phyloP scores from a whole-genome alignment of 2,329 filamentous ascomycete genomes.

The Pyricularia sp. region DNA sequence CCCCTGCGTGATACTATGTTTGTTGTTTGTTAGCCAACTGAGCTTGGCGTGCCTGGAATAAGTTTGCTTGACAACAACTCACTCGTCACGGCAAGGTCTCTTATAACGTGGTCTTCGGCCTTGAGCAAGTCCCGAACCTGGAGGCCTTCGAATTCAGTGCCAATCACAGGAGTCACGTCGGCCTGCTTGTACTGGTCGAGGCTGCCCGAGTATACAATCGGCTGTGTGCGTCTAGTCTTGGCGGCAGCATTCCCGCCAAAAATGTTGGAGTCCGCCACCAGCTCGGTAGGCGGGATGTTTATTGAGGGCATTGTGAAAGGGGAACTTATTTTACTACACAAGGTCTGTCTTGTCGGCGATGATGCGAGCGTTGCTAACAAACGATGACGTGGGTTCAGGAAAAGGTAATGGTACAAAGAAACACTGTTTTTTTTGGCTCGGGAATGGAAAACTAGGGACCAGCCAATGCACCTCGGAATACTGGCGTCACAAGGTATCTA shows the following conservation, averaged over 20 bases:
- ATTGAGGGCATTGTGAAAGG: slow-evolving; percentile 24
- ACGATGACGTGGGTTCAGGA: neutral
- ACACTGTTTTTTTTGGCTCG: neutral
- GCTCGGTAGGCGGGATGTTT: slow-evolving; percentile 6
- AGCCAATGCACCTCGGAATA: neutral
- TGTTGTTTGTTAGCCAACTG: neutral
- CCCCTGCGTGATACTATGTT: slow-evolving; percentile 32
- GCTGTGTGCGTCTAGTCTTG: slow-evolving; percentile 11
- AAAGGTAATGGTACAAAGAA: neutral
- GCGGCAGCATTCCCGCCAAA: slow-evolving; percentile 17
- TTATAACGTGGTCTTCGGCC: slow-evolving; percentile 35
- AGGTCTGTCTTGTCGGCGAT: neutral
- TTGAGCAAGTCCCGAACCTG: slow-evolving; percentile 24
- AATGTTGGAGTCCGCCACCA: slow-evolving; percentile 9
- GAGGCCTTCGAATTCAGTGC: slow-evolving; percentile 33
- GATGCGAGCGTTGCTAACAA: neutral
- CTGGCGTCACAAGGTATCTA: neutral
- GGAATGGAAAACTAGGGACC: neutral
- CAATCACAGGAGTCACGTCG: slow-evolving; percentile 38
- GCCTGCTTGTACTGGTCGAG: slow-evolving; percentile 20
- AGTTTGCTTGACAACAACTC: slow-evolving; percentile 10
- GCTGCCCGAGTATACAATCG: slow-evolving; percentile 16
- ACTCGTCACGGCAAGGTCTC: slow-evolving; percentile 51
- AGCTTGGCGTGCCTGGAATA: neutral
- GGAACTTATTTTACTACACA: neutral